A percentile compares a stretch with the other conserved stretches of the same genome.
phyloP scores from a whole-genome alignment of 495 filamentous ascomycete genomes.

The Aspergillus coremiiformis region DNA sequence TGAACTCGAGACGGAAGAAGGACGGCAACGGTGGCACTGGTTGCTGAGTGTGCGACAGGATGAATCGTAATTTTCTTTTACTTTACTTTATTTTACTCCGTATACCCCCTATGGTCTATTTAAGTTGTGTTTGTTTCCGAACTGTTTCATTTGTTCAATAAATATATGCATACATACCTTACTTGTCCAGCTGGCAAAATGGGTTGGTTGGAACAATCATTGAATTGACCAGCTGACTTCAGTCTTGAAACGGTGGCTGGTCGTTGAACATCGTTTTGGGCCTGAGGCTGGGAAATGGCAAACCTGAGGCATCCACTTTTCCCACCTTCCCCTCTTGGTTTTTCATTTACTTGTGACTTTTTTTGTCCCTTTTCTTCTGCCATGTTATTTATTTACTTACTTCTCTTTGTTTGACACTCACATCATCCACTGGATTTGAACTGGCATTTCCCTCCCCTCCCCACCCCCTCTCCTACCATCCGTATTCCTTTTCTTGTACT shows the following conservation, averaged over 20 bases:
- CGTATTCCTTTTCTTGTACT: conserved; percentile 25
- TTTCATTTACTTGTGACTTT: background rate
- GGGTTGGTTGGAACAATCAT: too few species aligned
- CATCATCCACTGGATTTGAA: conserved; percentile 7
- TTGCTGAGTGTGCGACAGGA: conserved; percentile 9
- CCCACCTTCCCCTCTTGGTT: background rate
- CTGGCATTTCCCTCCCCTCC: too few species aligned
- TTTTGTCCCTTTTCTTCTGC: background rate
- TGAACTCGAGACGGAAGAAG: conserved; percentile 10
- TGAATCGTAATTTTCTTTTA: background rate
- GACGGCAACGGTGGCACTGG: conserved; percentile 21
- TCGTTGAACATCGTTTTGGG: too few species aligned
- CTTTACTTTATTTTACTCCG: background rate
- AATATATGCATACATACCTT: too few species aligned
- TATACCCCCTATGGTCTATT: background rate
- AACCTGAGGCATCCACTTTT: background rate
- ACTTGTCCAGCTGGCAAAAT: too few species aligned
- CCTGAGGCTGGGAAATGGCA: background rate
- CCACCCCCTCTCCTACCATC: conserved; percentile 19
- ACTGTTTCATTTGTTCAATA: too few species aligned
- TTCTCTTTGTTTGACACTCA: background rate
- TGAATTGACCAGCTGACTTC: too few species aligned
- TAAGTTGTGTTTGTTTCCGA: too few species aligned
- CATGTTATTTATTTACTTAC: background rate
- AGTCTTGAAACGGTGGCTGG: too few species aligned